phyloP scores from a whole-genome alignment of 225 moss, liverwort and hornwort species.

The Anthoceros angustus region DNA sequence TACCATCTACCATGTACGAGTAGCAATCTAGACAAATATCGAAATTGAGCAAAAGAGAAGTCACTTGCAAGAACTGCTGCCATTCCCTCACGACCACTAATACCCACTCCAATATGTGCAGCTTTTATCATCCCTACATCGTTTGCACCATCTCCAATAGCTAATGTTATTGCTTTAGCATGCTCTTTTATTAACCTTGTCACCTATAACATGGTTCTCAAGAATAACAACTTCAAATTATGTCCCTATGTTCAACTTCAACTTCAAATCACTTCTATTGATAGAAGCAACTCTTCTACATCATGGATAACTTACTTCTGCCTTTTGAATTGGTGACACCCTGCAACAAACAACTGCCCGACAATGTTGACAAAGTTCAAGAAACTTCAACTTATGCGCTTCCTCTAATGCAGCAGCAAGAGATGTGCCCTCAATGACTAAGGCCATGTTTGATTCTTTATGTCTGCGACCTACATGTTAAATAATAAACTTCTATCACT shows the following conservation, averaged over 20 bases:
- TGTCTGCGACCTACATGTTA: not conserved
- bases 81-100: constrained; percentile 74
- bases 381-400: constrained; percentile 41
- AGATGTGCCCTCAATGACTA: constrained; percentile 63
- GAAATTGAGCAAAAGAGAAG: constrained; percentile 74
- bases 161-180: constrained; percentile 40
- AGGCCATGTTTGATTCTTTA: constrained; percentile 65
- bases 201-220: constrained; percentile 21
- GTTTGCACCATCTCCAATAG: constrained; percentile 93
- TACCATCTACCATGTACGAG: constrained; percentile 73
- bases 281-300: too few relatives aligned
- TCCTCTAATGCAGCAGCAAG: constrained; percentile 70
- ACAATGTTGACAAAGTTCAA: constrained; percentile 71
- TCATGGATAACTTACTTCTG: constrained; percentile 30
- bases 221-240: not conserved
- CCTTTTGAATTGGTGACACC: constrained; percentile 89
- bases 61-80: constrained; percentile 92
- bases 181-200: constrained; percentile 57
- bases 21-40: constrained; percentile 58
- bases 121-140: constrained; percentile 92
- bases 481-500: not conserved
- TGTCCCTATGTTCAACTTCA: too few relatives aligned
- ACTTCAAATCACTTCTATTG: too few relatives aligned
- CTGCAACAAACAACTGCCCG: constrained; percentile 77
- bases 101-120: constrained; percentile 89